Percentiles rank a stretch among this genome's conserved stretches.
These are phyloP conservation scores for Lagenidium giganteum DNA, from an alignment of 352 stramenopile genomes.

Conservation along the genomic window DNA sequence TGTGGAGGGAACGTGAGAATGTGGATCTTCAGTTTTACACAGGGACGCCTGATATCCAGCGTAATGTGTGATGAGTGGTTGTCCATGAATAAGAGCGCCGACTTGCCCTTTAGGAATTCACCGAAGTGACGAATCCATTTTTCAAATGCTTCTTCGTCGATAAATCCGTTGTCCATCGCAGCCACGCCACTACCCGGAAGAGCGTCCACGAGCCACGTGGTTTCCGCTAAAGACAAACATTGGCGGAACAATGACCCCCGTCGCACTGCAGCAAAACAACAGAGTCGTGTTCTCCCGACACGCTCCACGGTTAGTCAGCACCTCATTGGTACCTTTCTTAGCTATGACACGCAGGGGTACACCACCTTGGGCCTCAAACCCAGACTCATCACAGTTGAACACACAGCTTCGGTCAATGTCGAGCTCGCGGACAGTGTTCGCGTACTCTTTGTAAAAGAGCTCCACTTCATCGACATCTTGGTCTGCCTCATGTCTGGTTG, in stretches of 20 bases:
- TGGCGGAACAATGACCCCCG: not conserved
- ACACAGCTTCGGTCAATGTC: not conserved
- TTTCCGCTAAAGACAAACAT: too few relatives aligned
- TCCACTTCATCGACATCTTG: not conserved
- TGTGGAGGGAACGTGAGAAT: conserved; percentile 2
- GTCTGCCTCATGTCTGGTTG: too few relatives aligned
- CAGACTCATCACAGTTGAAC: conserved; percentile 8
- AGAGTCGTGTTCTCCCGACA: conserved; percentile 2
- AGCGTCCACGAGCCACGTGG: too few relatives aligned
- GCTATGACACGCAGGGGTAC: not conserved
- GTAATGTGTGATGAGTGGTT: conserved; percentile 1
- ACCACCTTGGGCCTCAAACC: conserved; percentile 1
- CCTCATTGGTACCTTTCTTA: not conserved
- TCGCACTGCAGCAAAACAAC: conserved; percentile 1
- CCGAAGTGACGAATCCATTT: conserved; percentile 3
- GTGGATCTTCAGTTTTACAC: not conserved
- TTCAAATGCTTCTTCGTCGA: conserved; percentile 2
- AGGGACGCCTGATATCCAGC: not conserved
- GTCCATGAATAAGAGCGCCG: conserved; percentile 3
- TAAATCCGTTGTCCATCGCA: conserved; percentile 6
- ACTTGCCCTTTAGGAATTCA: not conserved
- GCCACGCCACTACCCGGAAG: not conserved
- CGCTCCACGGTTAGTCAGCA: not conserved
- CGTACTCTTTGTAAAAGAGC: too few relatives aligned
- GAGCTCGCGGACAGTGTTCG: not conserved